Percentiles rank a stretch among this genome's conserved stretches.
These are phyloP conservation scores for Cordyceps tenuipes DNA, from an alignment of 2,329 filamentous ascomycete species.

Conservation along the genomic window DNA sequence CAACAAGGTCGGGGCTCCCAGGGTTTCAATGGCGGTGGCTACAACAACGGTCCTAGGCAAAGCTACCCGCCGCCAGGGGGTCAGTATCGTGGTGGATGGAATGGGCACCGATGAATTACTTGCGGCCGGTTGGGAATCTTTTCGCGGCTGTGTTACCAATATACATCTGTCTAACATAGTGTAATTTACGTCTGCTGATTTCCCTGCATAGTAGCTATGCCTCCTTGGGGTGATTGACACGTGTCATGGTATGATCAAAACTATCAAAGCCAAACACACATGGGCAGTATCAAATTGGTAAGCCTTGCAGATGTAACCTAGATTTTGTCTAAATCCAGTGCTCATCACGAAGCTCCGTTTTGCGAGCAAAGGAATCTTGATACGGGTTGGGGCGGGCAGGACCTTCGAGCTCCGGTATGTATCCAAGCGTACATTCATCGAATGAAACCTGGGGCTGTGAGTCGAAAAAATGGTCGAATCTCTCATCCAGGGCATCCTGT, in stretches of 20 bases:
- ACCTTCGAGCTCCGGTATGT: slow-evolving; percentile 47
- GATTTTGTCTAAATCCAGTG: slow-evolving; percentile 1
- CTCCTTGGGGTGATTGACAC: background rate
- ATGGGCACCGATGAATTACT: background rate
- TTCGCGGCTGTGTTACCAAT: background rate
- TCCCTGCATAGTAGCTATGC: background rate
- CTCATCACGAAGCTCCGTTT: background rate
- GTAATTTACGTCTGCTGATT: background rate
- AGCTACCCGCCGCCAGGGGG: background rate
- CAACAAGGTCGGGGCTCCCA: background rate
- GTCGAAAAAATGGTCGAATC: slow-evolving; percentile 45
- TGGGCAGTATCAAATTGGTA: too few species aligned
- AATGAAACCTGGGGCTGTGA: slow-evolving; percentile 41
- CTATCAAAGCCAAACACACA: too few species aligned
- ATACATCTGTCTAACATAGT: background rate
- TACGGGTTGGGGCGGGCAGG: slow-evolving; percentile 24
- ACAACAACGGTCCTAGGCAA: background rate
- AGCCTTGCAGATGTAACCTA: background rate
- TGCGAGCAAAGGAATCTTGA: background rate
- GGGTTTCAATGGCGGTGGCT: background rate
- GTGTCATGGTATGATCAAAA: too few species aligned
- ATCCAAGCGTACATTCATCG: slow-evolving; percentile 43
- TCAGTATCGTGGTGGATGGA: background rate
- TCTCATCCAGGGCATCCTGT: slow-evolving; percentile 37
- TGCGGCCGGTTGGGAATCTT: background rate